A percentile compares a stretch with the other conserved stretches of the same genome.
These are phyloP conservation scores for Fonsecaea monophora DNA, from an alignment of 2,329 filamentous ascomycete genomes.

Conservation along the genomic window DNA sequence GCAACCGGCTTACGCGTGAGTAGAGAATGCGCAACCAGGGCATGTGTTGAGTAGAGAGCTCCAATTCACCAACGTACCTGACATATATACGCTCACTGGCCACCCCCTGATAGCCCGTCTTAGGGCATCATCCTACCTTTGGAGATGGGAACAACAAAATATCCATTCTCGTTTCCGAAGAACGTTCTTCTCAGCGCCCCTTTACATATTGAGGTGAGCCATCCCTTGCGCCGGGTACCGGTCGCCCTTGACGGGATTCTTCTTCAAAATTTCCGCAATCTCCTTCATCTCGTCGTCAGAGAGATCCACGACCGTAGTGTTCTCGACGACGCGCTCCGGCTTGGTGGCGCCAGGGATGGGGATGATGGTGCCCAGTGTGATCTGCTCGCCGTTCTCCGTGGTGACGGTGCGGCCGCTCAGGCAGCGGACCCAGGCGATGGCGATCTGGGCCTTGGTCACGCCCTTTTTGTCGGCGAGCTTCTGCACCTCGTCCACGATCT, in stretches of 20 bases:
- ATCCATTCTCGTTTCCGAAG: neutral
- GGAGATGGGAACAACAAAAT: neutral
- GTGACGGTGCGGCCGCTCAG: conserved; percentile 45
- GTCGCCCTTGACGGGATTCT: conserved; percentile 41
- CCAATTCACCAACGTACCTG: neutral
- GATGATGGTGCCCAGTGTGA: conserved; percentile 44
- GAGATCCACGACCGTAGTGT: conserved; percentile 50
- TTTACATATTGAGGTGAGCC: conserved; percentile 14
- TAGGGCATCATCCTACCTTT: neutral
- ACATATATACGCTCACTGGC: too few relatives aligned
- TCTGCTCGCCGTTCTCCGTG: conserved; percentile 29
- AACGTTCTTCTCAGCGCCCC: too few relatives aligned
- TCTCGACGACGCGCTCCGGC: conserved; percentile 50
- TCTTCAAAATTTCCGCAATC: conserved; percentile 56
- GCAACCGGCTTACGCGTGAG: too few relatives aligned
- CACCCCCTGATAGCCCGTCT: too few relatives aligned
- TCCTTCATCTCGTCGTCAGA: conserved; percentile 57
- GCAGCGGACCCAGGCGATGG: conserved; percentile 57
- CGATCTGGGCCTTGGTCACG: conserved; percentile 55
- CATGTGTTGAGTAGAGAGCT: neutral
- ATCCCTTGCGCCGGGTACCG: conserved; percentile 24
- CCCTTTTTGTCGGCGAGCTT: conserved; percentile 55
- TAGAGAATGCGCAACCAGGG: neutral
- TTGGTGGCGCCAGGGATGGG: conserved; percentile 53
- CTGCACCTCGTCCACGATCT: conserved; percentile 56